Evolutionary conservation across 495 filamentous ascomycete species (phyloP).

Genomic region (Daldinia caldariorum): DNA sequence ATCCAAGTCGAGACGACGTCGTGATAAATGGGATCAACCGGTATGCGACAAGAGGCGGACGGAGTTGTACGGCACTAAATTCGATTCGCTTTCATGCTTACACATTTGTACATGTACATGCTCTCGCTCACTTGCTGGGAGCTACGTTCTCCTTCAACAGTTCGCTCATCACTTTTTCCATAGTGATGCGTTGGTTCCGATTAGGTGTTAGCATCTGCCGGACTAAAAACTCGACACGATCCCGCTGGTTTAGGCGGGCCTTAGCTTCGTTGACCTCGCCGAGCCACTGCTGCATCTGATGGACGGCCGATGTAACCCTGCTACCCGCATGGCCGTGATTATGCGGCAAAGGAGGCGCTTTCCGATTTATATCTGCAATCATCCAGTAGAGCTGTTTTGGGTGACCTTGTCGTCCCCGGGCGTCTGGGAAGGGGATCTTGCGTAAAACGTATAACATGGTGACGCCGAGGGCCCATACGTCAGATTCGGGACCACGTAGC

Average conservation of each 20-base stretch:
- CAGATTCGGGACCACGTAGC: conserved; percentile 56
- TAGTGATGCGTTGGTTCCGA: conserved; percentile 55
- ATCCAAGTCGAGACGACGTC: neutral
- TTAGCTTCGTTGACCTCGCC: conserved; percentile 54
- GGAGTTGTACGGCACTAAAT: neutral
- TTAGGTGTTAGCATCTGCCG: conserved; percentile 59
- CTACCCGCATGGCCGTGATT: conserved; percentile 30
- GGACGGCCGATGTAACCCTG: conserved; percentile 47
- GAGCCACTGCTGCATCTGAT: conserved; percentile 60
- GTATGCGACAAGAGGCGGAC: neutral
- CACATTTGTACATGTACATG: neutral
- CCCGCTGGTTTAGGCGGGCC: conserved; percentile 47
- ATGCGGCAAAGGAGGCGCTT: conserved; percentile 6
- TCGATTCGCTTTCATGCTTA: conserved; percentile 12
- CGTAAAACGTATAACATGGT: conserved; percentile 61
- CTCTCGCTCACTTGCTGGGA: conserved; percentile 23
- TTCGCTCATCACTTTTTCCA: conserved; percentile 51
- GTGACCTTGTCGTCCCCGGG: conserved; percentile 53
- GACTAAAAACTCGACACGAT: conserved; percentile 55
- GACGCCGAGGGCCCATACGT: conserved; percentile 62
- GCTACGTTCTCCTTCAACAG: conserved; percentile 46
- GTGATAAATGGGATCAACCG: conserved; percentile 11
- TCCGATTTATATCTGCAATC: conserved; percentile 55
- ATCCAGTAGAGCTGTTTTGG: conserved; percentile 58
- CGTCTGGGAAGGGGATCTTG: conserved; percentile 59